A percentile compares a stretch with the other conserved stretches of the same genome.
Evolutionary conservation across 2,329 filamentous ascomycete genomes (phyloP).

Genomic region (Fusarium goolgardi): DNA sequence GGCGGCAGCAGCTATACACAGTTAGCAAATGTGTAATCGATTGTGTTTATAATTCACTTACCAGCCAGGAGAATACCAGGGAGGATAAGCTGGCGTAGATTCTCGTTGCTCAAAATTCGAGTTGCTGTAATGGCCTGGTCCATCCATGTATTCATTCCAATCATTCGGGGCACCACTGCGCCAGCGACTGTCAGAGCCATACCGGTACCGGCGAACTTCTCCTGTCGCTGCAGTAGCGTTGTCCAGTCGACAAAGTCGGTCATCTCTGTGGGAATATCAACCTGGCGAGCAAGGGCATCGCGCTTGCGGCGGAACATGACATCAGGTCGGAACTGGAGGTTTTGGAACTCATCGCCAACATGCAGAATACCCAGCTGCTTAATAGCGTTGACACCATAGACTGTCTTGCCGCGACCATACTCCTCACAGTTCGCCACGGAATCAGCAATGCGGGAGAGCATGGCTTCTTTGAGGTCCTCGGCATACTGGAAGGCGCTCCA

Average conservation of each 20-base stretch:
- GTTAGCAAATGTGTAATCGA: constrained; percentile 13
- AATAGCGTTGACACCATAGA: constrained; percentile 85
- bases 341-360: constrained; percentile 86
- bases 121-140: constrained; percentile 85
- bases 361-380: constrained; percentile 90
- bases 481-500: constrained; percentile 90
- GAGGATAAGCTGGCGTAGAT: constrained; percentile 81
- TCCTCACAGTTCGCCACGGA: constrained; percentile 86
- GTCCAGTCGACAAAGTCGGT: constrained; percentile 94
- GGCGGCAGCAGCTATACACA: constrained; percentile 73
- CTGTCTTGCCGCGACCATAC: constrained; percentile 80
- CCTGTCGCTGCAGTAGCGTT: constrained; percentile 85
- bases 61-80: constrained; percentile 83
- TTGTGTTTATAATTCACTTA: constrained; percentile 59
- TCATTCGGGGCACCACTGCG: constrained; percentile 81
- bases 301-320: constrained; percentile 92
- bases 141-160: constrained; percentile 89
- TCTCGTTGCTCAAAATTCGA: constrained; percentile 84
- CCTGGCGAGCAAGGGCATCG: constrained; percentile 83
- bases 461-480: constrained; percentile 90
- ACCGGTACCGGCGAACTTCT: constrained; percentile 93
- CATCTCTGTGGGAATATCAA: constrained; percentile 88
- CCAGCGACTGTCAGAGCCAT: constrained; percentile 94
- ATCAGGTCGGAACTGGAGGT: constrained; percentile 88
- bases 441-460: constrained; percentile 86